Evolutionary conservation across 1,284 basidiomycete species (phyloP), one percentile per base, ranked within the genome.

Genomic region (Pseudozyma thailandica): DNA sequence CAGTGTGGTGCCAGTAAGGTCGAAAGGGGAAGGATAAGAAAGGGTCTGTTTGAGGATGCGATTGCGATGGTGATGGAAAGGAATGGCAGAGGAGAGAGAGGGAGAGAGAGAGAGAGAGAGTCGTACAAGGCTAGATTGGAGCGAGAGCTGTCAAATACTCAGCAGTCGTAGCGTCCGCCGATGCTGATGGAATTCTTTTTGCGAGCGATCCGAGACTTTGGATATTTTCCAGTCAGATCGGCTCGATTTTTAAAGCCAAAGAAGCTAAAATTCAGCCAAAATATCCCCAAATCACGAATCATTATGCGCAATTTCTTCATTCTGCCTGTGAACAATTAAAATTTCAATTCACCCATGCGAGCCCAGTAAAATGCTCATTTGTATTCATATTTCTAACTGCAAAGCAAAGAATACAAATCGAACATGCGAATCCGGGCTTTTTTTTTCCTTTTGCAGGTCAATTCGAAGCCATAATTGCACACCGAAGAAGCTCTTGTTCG

Each of bases 181-280:
- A 45, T 45, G 44, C 8, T 39, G 48, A 38, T 50, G 48, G 48
- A 50, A 50, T 38, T 9, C 3, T 25, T 5, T 16, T 10, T n/a
- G 9, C 35, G 12, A 20, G 13, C 27, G 38, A 42, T n/a, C 20
- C 38, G 18, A 50, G 21, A 25, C 46, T 26, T 39, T 28, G 20
- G 25, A 8, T 26, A 52, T 35, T 53, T 61, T 65, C 62, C 55
- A 59, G 55, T 37, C 27, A 30, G 55, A 65, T 65, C 62, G 62
- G 55, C 44, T 59, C 62, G 62, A 65, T 65, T 7, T 31, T 31
- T 31, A n/a, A n/a, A n/a, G n/a, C n/a, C n/a, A n/a, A n/a, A n/a
- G n/a, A n/a, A n/a, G n/a, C n/a, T 33, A 13, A 13, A 10, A 23
- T 42, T 42, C 6, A 6, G 7, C 21, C 10, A 4, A 42, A 42